Conservation (phyloP, 208 protist genomes). For the Trypanosoma grayi region DNA sequence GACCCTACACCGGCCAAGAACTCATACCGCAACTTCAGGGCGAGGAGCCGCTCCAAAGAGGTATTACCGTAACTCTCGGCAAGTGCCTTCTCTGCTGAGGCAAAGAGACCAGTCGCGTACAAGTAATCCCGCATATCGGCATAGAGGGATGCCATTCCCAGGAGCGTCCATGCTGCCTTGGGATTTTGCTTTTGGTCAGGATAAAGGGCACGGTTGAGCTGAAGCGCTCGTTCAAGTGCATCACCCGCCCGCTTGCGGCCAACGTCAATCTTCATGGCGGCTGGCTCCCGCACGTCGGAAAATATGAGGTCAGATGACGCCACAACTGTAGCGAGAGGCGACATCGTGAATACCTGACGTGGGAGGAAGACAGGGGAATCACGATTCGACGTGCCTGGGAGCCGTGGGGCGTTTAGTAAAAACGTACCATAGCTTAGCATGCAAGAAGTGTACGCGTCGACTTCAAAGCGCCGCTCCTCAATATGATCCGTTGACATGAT, state of each 20-base stretch:
- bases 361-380: slow-evolving; percentile 77
- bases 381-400: slow-evolving; percentile 32
- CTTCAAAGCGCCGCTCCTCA: slow-evolving; percentile 36
- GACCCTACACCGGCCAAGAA: slow-evolving; percentile 84
- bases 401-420: slow-evolving; percentile 56
- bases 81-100: slow-evolving; percentile 62
- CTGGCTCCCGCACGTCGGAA: slow-evolving; percentile 34
- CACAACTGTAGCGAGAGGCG: slow-evolving; percentile 50
- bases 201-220: slow-evolving; percentile 70
- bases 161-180: slow-evolving; percentile 53
- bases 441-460: slow-evolving; percentile 61
- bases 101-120: slow-evolving; percentile 82
- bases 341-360: slow-evolving; percentile 68
- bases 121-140: slow-evolving; percentile 89
- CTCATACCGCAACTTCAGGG: slow-evolving; percentile 73
- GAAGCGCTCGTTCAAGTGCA: slow-evolving; percentile 63
- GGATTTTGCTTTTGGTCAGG: slow-evolving; percentile 61
- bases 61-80: slow-evolving; percentile 56
- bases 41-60: slow-evolving; percentile 54
- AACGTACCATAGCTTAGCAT: slow-evolving; percentile 68
- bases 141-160: slow-evolving; percentile 79
- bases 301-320: slow-evolving; percentile 67
- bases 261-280: slow-evolving; percentile 39
- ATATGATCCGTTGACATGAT: slow-evolving; percentile 61
- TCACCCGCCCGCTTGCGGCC: slow-evolving; percentile 54